Conservation (phyloP, 768 basidiomycete species). For the Termitomyces sp. region DNA sequence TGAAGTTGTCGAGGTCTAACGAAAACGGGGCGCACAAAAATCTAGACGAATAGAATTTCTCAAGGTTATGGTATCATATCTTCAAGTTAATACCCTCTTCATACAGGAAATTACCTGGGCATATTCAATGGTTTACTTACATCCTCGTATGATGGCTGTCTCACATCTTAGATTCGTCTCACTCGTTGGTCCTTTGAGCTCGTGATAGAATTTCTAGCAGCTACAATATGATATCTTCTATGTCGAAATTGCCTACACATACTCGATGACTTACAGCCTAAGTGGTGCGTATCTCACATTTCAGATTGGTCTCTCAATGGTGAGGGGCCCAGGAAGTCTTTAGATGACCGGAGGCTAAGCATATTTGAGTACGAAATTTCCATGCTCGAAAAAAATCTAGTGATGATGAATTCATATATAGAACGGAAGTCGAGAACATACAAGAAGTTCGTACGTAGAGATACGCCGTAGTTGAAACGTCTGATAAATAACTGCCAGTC, state of each 20-base stretch:
- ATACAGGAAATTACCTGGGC: not conserved
- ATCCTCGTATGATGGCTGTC: not conserved
- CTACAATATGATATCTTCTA: too few species aligned
- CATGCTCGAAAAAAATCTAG: not conserved
- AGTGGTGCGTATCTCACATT: too few species aligned
- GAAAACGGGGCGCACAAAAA: not conserved
- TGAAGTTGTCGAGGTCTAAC: not conserved
- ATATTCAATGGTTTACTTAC: not conserved
- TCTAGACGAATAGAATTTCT: not conserved
- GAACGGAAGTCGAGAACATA: not conserved
- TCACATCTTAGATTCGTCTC: not conserved
- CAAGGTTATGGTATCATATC: not conserved
- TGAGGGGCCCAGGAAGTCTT: not conserved
- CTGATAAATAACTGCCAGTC: slow-evolving; percentile 6
- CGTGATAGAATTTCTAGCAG: too few species aligned
- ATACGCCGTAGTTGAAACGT: slow-evolving; percentile 3
- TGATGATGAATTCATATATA: not conserved
- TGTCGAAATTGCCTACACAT: too few species aligned
- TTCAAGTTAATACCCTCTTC: not conserved
- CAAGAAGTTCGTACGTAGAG: not conserved
- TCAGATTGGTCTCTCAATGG: too few species aligned
- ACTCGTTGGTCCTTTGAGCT: not conserved
- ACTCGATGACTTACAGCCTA: too few species aligned
- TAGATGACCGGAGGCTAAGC: not conserved
- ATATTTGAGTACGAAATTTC: not conserved